These are phyloP conservation scores for Pyracantha coccinea DNA, from an alignment of 331 rosid species.

Conservation along the genomic window DNA sequence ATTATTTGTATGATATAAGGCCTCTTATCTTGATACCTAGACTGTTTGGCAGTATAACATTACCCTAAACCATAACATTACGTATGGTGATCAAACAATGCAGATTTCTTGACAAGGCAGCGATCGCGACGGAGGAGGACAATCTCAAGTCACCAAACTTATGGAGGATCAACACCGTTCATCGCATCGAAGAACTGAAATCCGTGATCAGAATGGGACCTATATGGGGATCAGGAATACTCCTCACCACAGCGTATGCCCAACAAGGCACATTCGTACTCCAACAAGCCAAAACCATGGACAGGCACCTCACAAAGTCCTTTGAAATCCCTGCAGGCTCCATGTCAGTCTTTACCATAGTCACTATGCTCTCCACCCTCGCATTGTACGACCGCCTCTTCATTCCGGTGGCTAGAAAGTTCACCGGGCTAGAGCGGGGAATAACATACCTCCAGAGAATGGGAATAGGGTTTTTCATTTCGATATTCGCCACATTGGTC, in stretches of 20 bases:
- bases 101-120: constrained; percentile 89
- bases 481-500: constrained; percentile 56
- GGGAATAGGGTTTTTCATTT: constrained; percentile 82
- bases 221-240: constrained; percentile 84
- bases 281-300: constrained; percentile 80
- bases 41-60: not conserved
- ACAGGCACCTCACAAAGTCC: constrained; percentile 51
- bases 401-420: constrained; percentile 44
- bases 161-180: constrained; percentile 81
- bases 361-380: constrained; percentile 62
- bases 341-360: constrained; percentile 61
- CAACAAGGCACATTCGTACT: constrained; percentile 85
- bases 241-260: constrained; percentile 80
- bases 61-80: not conserved
- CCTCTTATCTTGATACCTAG: not conserved
- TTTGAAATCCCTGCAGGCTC: constrained; percentile 92
- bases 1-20: no score
- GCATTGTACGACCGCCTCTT: constrained; percentile 68
- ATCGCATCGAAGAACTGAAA: constrained; percentile 79
- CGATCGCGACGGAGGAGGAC: constrained; percentile 51
- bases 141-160: constrained; percentile 39
- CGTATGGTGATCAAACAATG: not conserved
- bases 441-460: constrained; percentile 70
- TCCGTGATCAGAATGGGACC: constrained; percentile 88
- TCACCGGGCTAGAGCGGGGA: constrained; percentile 85